These are phyloP conservation scores for Litsea cubeba DNA, from an alignment of 164 flowering plant genomes.

Conservation along the genomic window DNA sequence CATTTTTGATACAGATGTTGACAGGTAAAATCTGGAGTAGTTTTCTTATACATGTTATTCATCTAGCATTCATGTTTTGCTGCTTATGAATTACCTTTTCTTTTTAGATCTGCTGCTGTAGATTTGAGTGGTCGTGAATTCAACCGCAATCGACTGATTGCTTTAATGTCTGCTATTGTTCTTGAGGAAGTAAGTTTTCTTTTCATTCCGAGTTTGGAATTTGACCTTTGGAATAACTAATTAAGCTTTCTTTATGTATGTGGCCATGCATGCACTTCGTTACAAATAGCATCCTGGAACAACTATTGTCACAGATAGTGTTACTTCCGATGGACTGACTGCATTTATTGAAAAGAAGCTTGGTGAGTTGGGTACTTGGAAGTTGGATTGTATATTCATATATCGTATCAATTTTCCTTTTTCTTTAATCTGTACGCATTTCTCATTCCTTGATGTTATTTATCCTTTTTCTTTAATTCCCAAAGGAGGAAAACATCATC, in stretches of 20 bases:
- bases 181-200: constrained; percentile 67
- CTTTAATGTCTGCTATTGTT: constrained; percentile 91
- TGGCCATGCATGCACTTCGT: constrained; percentile 5
- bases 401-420: background rate
- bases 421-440: background rate
- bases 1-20: constrained; percentile 98
- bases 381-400: background rate
- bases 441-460: constrained; percentile 5
- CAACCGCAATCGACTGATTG: constrained; percentile 89
- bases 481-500: constrained; percentile 89
- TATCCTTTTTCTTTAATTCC: constrained; percentile 12
- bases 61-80: background rate
- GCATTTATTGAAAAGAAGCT: constrained; percentile 87
- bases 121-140: constrained; percentile 87
- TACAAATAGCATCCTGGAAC: constrained; percentile 81
- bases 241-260: constrained; percentile 4
- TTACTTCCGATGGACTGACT: constrained; percentile 95
- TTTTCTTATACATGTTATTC: constrained; percentile 1
- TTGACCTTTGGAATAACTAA: background rate
- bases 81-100: constrained; percentile 9
- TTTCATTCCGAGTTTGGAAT: background rate
- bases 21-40: constrained; percentile 45
- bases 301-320: constrained; percentile 97
- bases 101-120: constrained; percentile 93
- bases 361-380: constrained; percentile 40